Evolutionary conservation across 257 asterid genomes (phyloP), one percentile per base, ranked within the genome.

Genomic region (Fraxinus quadrangulata): DNA sequence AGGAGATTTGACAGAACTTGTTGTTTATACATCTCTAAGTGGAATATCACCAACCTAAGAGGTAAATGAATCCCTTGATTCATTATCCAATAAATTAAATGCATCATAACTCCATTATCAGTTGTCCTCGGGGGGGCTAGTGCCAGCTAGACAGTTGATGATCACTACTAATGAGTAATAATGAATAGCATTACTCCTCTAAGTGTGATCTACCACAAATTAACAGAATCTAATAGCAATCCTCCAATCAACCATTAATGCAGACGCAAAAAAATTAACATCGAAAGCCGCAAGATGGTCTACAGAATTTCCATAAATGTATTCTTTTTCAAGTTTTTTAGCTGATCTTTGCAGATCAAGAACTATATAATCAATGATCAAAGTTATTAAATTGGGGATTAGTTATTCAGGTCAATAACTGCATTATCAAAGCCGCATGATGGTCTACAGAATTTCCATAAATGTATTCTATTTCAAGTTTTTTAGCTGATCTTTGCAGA

Each of bases 291-390:
- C 21, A 63, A 61, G 6, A 78, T 49, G 21, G 34, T 67, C 40
- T 54, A 70, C 12, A 33, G 45, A 39, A 39, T 39, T 39, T 39
- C 45, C 45, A 39, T 39, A 39, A 39, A 39, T 9, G 13, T 37
- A 8, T 37, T 37, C 12, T 37, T 37, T 39, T 39, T 0, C 45
- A 39, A 39, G 45, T 39, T 39, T 23, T 40, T 59, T n/a, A 59
- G 67, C 68, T 40, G 59, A 54, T 71, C 28, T 72, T 63, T 34
- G 69, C 10, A 69, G 79, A 78, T 73, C 73, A 78, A 73, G 45
- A 67, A 73, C 74, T 75, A 42, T 33, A 77, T 24, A 77, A 39
- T 66, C 66, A 21, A 31, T 23, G 65, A 61, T 81, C 75, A 72
- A 74, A 77, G 69, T 63, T 54, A 21, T 42, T 63, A 39, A 28